Evolutionary conservation across 108 stramenopile genomes (phyloP).

Genomic region (Skeletonema tropicum): DNA sequence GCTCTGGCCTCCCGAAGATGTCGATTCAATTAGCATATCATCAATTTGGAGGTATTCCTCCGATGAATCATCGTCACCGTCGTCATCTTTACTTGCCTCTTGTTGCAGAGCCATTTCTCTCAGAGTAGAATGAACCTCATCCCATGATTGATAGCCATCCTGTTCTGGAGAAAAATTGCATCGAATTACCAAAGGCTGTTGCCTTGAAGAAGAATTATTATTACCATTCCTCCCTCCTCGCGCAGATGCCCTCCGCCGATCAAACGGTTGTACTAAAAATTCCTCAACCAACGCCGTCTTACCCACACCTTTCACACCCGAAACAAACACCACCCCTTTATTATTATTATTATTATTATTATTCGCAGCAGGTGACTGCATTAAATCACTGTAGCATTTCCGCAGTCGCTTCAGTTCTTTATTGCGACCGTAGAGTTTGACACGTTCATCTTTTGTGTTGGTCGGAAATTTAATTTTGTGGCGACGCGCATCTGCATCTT

Average conservation of each 20-base stretch:
- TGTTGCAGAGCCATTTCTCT: background rate
- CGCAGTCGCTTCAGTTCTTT: slow-evolving; percentile 1
- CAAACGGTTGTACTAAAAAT: background rate
- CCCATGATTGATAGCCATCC: background rate
- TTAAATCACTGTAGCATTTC: background rate
- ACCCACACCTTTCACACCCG: background rate
- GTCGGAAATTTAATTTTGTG: background rate
- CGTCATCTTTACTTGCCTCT: background rate
- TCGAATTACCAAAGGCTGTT: background rate
- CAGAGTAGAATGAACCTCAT: background rate
- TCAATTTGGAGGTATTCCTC: too few species aligned
- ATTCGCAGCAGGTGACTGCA: background rate
- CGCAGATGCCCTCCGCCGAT: background rate
- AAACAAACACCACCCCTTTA: background rate
- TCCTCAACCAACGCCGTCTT: background rate
- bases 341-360: too few species aligned
- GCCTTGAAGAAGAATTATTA: background rate
- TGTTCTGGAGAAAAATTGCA: background rate
- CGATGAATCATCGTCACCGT: background rate
- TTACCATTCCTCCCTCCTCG: background rate
- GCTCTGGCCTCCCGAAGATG: background rate
- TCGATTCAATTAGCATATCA: background rate
- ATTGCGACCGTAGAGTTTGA: background rate
- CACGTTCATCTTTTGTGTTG: background rate
- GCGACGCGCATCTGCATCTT: too few species aligned